Conservation (phyloP, 2,329 filamentous ascomycete genomes). For the Verticillium isaacii region DNA sequence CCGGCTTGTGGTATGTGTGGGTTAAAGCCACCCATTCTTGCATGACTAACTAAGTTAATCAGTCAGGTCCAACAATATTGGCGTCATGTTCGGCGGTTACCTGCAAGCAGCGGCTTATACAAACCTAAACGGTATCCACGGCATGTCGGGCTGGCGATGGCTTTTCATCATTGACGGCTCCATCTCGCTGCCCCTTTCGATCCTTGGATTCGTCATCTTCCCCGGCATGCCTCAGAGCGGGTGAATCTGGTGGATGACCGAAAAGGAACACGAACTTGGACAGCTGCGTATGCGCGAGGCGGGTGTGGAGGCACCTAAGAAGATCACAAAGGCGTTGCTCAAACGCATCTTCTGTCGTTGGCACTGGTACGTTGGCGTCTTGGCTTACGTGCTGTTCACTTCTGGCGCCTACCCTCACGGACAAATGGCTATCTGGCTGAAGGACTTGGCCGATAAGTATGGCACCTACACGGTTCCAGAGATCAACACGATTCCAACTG, state of each 20-base stretch:
- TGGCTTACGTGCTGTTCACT: constrained; percentile 16
- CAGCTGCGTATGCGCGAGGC: constrained; percentile 21
- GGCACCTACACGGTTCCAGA: constrained; percentile 14
- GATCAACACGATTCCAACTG: constrained; percentile 17
- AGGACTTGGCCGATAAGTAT: constrained; percentile 10
- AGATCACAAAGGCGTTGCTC: constrained; percentile 17
- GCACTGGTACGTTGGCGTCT: constrained; percentile 19
- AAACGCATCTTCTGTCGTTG: constrained; percentile 17
- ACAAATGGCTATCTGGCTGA: constrained; percentile 16
- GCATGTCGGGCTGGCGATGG: constrained; percentile 45
- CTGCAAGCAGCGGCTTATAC: constrained; percentile 37
- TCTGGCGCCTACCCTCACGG: constrained; percentile 12
- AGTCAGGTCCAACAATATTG: constrained; percentile 15
- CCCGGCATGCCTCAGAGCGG: constrained; percentile 33
- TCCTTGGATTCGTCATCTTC: constrained; percentile 43
- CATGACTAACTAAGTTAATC: constrained; percentile 14
- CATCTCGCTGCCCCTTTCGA: constrained; percentile 46
- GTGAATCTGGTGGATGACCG: constrained; percentile 27
- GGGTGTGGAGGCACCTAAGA: constrained; percentile 12
- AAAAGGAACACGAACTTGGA: constrained; percentile 24
- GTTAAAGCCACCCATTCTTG: constrained; percentile 8
- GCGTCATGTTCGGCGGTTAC: constrained; percentile 22
- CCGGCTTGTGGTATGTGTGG: constrained; percentile 37
- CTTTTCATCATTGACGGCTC: constrained; percentile 52
- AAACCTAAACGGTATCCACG: constrained; percentile 40